Conservation (phyloP, 805 yeast genomes). For the Cyberlindnera saturnus region DNA sequence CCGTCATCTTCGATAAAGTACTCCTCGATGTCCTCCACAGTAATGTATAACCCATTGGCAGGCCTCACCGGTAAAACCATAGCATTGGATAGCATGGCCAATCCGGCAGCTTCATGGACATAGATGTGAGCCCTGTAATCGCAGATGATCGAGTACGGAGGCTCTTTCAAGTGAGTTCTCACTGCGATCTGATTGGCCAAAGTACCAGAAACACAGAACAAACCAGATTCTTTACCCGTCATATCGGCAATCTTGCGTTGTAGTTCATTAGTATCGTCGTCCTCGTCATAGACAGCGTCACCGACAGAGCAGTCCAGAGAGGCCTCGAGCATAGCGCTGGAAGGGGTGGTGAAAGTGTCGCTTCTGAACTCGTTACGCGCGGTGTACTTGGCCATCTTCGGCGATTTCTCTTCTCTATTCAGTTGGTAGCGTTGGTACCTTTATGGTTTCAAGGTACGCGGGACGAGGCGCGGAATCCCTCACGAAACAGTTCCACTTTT, state of each 20-base stretch:
- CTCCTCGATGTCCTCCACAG: slow-evolving; percentile 71
- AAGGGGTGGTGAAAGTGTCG: slow-evolving; percentile 90
- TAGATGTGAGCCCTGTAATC: slow-evolving; percentile 84
- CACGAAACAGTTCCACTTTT: not conserved
- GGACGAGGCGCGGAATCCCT: no score
- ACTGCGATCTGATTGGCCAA: slow-evolving; percentile 84
- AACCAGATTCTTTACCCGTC: slow-evolving; percentile 75
- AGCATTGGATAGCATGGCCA: slow-evolving; percentile 85
- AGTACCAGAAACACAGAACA: slow-evolving; percentile 86
- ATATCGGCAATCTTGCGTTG: slow-evolving; percentile 59
- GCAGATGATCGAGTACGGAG: slow-evolving; percentile 81
- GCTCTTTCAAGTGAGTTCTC: slow-evolving; percentile 68
- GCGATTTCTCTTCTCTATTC: no score
- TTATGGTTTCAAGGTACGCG: no score
- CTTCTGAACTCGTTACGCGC: slow-evolving; percentile 52
- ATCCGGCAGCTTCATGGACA: slow-evolving; percentile 84
- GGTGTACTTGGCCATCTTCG: slow-evolving; percentile 1
- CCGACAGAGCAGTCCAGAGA: slow-evolving; percentile 58
- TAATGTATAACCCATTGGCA: slow-evolving; percentile 65
- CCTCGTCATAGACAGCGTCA: slow-evolving; percentile 88
- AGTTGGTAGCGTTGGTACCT: no score
- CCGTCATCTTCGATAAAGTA: slow-evolving; percentile 64
- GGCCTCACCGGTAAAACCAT: slow-evolving; percentile 86
- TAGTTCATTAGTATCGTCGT: slow-evolving; percentile 56
- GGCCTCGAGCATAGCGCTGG: slow-evolving; percentile 63